Conservation (phyloP, 106 monocot species). For the Narthecium ossifragum region DNA sequence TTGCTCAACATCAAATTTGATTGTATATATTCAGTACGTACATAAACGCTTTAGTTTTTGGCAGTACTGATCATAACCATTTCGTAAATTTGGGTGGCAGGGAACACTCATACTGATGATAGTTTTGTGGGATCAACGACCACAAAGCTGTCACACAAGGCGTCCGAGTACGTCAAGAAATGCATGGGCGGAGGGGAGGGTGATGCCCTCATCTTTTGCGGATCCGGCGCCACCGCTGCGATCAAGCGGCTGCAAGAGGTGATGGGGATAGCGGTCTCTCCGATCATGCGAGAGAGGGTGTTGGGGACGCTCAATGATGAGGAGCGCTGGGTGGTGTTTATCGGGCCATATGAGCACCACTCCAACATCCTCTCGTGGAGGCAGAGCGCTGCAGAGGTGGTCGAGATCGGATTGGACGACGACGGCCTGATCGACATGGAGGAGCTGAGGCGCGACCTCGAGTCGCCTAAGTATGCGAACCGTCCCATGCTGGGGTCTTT, state of each 20-base stretch:
- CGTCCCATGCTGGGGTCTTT: conserved; percentile 49
- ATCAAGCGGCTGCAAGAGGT: not conserved
- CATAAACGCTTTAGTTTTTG: too few species aligned
- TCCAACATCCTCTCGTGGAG: conserved; percentile 57
- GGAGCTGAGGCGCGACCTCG: conserved; percentile 13
- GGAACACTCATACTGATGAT: too few species aligned
- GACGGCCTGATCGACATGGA: conserved; percentile 28
- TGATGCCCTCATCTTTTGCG: too few species aligned
- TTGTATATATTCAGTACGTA: too few species aligned
- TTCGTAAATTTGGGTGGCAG: too few species aligned
- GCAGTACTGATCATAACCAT: too few species aligned
- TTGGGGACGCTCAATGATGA: conserved; percentile 9
- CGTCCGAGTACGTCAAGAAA: too few species aligned
- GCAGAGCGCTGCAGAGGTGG: conserved; percentile 38
- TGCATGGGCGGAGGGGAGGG: too few species aligned
- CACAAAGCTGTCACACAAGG: too few species aligned
- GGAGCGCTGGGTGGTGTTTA: conserved; percentile 55
- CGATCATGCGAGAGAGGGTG: conserved; percentile 7
- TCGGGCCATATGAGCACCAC: conserved; percentile 53
- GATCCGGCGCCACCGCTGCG: not conserved
- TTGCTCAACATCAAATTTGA: too few species aligned
- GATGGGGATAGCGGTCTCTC: not conserved
- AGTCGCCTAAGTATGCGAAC: not conserved
- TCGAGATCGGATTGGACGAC: conserved; percentile 36
- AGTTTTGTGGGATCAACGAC: too few species aligned